Conservation (phyloP, 176 grass and related monocot species). For the Triticum timopheevii region DNA sequence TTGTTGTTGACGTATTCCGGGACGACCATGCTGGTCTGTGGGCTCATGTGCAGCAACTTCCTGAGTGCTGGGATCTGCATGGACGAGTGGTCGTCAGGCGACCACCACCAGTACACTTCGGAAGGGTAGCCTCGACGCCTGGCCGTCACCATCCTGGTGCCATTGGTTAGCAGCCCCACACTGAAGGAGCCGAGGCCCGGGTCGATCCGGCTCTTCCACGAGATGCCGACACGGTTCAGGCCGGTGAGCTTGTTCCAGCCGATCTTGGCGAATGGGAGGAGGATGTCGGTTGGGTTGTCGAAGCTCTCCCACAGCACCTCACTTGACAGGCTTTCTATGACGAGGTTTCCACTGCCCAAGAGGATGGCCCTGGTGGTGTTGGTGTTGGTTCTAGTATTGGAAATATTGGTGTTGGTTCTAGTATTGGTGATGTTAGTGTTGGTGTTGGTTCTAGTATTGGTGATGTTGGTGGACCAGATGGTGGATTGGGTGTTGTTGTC, state of each 20-base stretch:
- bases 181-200: neutral
- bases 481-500: neutral
- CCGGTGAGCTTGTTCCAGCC: neutral
- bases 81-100: neutral
- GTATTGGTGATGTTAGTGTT: neutral
- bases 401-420: neutral
- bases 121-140: neutral
- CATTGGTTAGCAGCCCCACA: neutral
- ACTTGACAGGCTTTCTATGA: neutral
- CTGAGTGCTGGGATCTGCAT: conserved; percentile 11
- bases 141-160: neutral
- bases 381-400: neutral
- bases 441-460: too few relatives aligned
- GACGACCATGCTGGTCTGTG: neutral
- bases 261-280: neutral
- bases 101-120: neutral
- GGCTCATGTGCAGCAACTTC: neutral
- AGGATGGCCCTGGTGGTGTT: neutral
- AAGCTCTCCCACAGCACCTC: neutral
- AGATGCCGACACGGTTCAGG: neutral
- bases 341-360: conserved; percentile 33
- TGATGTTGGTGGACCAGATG: conserved; percentile 28
- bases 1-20: conserved; percentile 12
- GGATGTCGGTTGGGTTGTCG: neutral
- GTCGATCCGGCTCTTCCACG: neutral